These are phyloP conservation scores for Nicotiana sylvestris DNA, from an alignment of 257 asterid species.

Conservation along the genomic window DNA sequence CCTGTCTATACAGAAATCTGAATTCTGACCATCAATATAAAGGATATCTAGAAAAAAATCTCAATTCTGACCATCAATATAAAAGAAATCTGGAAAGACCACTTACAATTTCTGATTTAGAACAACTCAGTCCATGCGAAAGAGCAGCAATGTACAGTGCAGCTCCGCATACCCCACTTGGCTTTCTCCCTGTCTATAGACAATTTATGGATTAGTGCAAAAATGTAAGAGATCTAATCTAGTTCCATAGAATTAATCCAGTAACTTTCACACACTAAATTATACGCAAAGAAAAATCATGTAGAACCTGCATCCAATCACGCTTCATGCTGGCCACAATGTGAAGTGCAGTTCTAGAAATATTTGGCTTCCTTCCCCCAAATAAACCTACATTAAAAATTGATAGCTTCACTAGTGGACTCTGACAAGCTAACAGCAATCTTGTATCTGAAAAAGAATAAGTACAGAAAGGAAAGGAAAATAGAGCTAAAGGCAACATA, in stretches of 20 bases:
- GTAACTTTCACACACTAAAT: background rate
- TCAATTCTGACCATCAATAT: background rate
- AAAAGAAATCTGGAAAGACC: background rate
- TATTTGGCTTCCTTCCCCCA: conserved; percentile 23
- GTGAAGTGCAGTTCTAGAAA: conserved; percentile 28
- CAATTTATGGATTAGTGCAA: conserved; percentile 16
- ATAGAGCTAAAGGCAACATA: background rate
- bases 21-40: background rate
- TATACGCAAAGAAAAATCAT: background rate
- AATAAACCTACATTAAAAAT: conserved; percentile 44
- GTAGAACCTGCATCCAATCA: conserved; percentile 88
- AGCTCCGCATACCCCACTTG: conserved; percentile 95
- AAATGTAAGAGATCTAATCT: background rate
- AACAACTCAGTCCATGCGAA: conserved; percentile 59
- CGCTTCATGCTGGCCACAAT: conserved; percentile 76
- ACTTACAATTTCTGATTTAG: conserved; percentile 78
- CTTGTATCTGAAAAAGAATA: background rate
- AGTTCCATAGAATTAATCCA: background rate
- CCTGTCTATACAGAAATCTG: background rate
- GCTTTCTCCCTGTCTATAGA: conserved; percentile 90
- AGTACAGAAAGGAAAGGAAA: background rate
- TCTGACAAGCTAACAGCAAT: conserved; percentile 12
- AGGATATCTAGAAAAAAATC: no score
- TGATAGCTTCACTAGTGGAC: conserved; percentile 12
- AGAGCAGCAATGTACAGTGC: conserved; percentile 83